Percentiles rank a stretch among this genome's conserved stretches.
These are phyloP conservation scores for Blastomyces silverae DNA, from an alignment of 2,329 filamentous ascomycete genomes.

Conservation along the genomic window DNA sequence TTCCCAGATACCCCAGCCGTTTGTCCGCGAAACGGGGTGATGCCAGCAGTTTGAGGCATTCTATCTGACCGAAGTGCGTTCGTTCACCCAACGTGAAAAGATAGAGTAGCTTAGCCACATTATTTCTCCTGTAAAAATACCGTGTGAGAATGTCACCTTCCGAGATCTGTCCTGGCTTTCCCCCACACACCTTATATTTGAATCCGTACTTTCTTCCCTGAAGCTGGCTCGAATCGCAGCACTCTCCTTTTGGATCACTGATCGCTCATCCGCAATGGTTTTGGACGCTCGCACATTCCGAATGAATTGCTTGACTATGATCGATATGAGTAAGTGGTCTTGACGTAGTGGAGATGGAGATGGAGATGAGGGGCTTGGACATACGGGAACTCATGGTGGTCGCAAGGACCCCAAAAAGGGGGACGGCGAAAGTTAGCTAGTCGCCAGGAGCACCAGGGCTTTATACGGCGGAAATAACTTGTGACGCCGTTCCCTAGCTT, in stretches of 20 bases:
- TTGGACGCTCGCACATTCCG: constrained; percentile 97
- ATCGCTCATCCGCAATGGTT: constrained; percentile 96
- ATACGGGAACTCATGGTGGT: constrained; percentile 54
- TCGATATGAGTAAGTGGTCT: constrained; percentile 27
- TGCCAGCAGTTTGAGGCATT: constrained; percentile 94
- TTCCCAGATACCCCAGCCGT: constrained; percentile 87
- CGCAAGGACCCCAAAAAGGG: constrained; percentile 45
- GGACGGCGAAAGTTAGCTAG: constrained; percentile 21
- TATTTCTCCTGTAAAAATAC: constrained; percentile 67
- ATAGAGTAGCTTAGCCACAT: constrained; percentile 96
- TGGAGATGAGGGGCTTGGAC: constrained; percentile 30
- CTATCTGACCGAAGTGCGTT: constrained; percentile 98
- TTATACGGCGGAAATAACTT: neutral
- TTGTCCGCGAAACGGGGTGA: constrained; percentile 98
- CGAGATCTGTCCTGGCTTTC: neutral
- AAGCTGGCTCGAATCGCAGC: constrained; percentile 96
- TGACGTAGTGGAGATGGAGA: constrained; percentile 20
- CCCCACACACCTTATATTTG: constrained; percentile 67
- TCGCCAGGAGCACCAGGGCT: constrained; percentile 6
- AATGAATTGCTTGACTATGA: constrained; percentile 95
- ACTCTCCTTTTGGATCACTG: constrained; percentile 98
- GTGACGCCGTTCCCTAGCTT: constrained; percentile 1
- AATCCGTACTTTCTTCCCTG: constrained; percentile 90
- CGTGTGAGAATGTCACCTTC: neutral
- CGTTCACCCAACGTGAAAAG: constrained; percentile 96